Conservation (phyloP, 768 basidiomycete species). For the Termitomyces sp. region DNA sequence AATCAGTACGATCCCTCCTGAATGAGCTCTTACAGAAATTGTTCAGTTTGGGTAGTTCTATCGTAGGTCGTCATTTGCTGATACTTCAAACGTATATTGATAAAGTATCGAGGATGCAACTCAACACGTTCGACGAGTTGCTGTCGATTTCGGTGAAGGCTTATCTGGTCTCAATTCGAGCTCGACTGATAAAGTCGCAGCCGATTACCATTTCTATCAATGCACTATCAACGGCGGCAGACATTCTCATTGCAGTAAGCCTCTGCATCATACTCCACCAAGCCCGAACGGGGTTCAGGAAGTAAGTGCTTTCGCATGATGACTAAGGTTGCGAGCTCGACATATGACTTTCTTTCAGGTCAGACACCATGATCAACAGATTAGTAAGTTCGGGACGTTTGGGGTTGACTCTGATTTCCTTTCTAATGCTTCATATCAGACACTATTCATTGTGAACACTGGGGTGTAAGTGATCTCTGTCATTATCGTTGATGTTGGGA, state of each 20-base stretch:
- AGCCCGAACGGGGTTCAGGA: slow-evolving; percentile 51
- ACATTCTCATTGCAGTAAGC: slow-evolving; percentile 46
- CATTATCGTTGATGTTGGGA: too few species aligned
- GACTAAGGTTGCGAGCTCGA: neutral
- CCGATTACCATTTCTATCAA: slow-evolving; percentile 51
- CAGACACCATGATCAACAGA: slow-evolving; percentile 50
- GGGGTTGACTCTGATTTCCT: neutral
- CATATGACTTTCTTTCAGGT: slow-evolving; percentile 23
- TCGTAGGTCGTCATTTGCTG: slow-evolving; percentile 28
- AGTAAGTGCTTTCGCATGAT: slow-evolving; percentile 22
- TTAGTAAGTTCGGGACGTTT: slow-evolving; percentile 27
- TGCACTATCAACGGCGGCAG: slow-evolving; percentile 42
- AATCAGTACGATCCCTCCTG: neutral
- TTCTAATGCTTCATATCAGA: slow-evolving; percentile 26
- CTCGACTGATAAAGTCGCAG: slow-evolving; percentile 19
- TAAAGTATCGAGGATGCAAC: slow-evolving; percentile 26
- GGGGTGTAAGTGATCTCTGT: slow-evolving; percentile 34
- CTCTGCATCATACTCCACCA: slow-evolving; percentile 43
- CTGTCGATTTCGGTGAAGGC: slow-evolving; percentile 32
- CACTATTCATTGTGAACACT: slow-evolving; percentile 54
- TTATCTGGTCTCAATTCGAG: neutral
- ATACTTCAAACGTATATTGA: neutral
- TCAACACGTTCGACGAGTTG: slow-evolving; percentile 34
- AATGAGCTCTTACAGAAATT: neutral
- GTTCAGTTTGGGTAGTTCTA: slow-evolving; percentile 38